Evolutionary conservation across 192 early-diverging fungal genomes (phyloP).

Genomic region (Rhizophagus prolifer): DNA sequence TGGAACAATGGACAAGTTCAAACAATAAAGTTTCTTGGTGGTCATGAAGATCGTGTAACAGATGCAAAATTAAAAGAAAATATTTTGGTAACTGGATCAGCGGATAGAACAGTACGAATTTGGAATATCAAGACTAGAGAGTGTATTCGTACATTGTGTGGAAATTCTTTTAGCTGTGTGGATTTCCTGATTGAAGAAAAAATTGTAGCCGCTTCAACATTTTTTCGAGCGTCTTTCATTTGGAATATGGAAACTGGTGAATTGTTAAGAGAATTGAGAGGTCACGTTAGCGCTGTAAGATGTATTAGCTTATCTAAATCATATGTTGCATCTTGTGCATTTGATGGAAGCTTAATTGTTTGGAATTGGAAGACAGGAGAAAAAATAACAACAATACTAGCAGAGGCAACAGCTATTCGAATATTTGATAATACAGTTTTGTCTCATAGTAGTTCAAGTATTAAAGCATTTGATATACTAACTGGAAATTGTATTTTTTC

Average conservation of each 20-base stretch:
- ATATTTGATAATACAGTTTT: constrained; percentile 17
- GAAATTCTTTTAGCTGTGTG: constrained; percentile 30
- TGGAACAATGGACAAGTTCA: constrained; percentile 17
- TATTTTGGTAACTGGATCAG: constrained; percentile 76
- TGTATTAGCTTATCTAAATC: constrained; percentile 14
- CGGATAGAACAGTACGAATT: constrained; percentile 79
- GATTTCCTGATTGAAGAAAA: constrained; percentile 23
- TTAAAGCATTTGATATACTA: constrained; percentile 18
- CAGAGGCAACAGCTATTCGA: background rate
- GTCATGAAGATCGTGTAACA: constrained; percentile 10
- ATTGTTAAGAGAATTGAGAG: constrained; percentile 18
- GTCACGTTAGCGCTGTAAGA: constrained; percentile 26
- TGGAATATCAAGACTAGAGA: constrained; percentile 74
- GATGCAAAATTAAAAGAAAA: constrained; percentile 54
- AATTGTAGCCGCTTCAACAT: constrained; percentile 21
- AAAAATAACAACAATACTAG: constrained; percentile 19
- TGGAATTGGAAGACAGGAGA: constrained; percentile 31
- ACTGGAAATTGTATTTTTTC: constrained; percentile 13
- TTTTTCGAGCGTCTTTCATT: constrained; percentile 27
- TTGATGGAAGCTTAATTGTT: constrained; percentile 26
- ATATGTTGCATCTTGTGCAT: constrained; percentile 24
- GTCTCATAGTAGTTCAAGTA: background rate
- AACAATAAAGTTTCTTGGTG: background rate
- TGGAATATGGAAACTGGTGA: constrained; percentile 30
- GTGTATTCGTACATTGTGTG: constrained; percentile 54